Percentiles rank a stretch among this genome's conserved stretches.
phyloP scores from a whole-genome alignment of 192 early-diverging fungal genomes.

The Coemansia sp. region DNA sequence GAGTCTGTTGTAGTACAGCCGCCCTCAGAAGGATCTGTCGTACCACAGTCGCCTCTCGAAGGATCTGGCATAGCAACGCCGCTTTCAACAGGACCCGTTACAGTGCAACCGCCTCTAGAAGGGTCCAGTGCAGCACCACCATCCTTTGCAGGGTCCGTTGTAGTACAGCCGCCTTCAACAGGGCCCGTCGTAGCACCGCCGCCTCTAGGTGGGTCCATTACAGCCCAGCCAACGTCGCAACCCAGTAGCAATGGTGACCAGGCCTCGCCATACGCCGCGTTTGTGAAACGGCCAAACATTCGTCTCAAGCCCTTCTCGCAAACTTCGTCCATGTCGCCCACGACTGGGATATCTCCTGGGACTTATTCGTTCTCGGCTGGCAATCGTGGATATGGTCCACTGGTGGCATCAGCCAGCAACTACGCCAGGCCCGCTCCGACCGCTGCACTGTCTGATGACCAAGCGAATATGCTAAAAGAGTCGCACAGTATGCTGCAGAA shows the following conservation, averaged over 20 bases:
- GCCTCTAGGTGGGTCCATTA: not conserved
- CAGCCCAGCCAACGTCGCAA: not conserved
- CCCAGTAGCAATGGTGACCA: not conserved
- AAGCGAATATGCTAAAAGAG: slow-evolving; percentile 37
- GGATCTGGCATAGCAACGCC: not conserved
- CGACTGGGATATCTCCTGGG: not conserved
- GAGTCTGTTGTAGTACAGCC: not conserved
- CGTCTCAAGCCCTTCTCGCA: slow-evolving; percentile 38
- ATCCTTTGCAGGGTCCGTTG: not conserved
- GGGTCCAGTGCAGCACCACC: not conserved
- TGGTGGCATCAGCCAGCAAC: not conserved
- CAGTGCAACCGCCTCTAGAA: not conserved
- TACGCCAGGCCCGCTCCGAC: not conserved
- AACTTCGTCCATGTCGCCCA: not conserved
- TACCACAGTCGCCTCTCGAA: too few species aligned
- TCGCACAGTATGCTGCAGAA: slow-evolving; percentile 44
- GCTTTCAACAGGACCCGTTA: not conserved
- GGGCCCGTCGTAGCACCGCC: not conserved
- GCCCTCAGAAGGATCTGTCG: not conserved
- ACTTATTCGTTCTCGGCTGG: slow-evolving; percentile 12
- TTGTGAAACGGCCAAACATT: slow-evolving; percentile 29
- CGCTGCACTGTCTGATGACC: slow-evolving; percentile 27
- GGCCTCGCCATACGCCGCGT: not conserved
- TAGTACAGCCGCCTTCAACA: not conserved
- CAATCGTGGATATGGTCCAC: not conserved